Percentiles rank a stretch among this genome's conserved stretches.
Evolutionary conservation across 2,329 filamentous ascomycete genomes (phyloP).

Genomic region (Botryotinia globosa): DNA sequence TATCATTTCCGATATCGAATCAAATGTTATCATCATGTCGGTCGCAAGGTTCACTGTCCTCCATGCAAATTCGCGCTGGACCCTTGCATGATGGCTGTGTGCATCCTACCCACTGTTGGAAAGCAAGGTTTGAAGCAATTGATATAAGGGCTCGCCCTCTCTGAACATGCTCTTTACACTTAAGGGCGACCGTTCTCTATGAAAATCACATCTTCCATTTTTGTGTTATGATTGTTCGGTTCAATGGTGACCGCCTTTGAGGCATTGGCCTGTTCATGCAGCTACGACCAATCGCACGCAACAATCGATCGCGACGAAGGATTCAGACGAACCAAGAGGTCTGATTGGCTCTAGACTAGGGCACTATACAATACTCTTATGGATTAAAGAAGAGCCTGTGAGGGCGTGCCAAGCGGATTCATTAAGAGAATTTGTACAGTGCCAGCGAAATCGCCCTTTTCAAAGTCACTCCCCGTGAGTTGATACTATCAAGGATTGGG

Average conservation of each 20-base stretch:
- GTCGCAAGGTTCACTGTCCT: slow-evolving; percentile 1
- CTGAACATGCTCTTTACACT: not conserved
- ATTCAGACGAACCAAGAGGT: not conserved
- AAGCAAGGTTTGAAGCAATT: not conserved
- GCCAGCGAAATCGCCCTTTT: not conserved
- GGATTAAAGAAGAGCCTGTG: not conserved
- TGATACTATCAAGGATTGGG: not conserved
- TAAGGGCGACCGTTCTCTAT: not conserved
- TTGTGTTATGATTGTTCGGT: not conserved
- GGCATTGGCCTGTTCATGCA: slow-evolving; percentile 13
- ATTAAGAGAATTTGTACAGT: not conserved
- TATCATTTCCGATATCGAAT: slow-evolving; percentile 7
- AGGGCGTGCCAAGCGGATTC: not conserved
- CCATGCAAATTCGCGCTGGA: not conserved
- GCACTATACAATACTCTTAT: not conserved
- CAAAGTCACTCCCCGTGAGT: not conserved
- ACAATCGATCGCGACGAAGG: not conserved
- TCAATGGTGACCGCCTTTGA: not conserved
- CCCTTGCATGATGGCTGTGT: slow-evolving; percentile 9
- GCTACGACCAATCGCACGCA: slow-evolving; percentile 4
- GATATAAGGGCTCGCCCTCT: not conserved
- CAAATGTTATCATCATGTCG: not conserved
- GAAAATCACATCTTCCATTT: not conserved
- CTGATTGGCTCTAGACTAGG: slow-evolving; percentile 1
- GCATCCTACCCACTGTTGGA: slow-evolving; percentile 7